Evolutionary conservation across 202 grass and related monocot species (phyloP).

Genomic region (Elaeis oleifera): DNA sequence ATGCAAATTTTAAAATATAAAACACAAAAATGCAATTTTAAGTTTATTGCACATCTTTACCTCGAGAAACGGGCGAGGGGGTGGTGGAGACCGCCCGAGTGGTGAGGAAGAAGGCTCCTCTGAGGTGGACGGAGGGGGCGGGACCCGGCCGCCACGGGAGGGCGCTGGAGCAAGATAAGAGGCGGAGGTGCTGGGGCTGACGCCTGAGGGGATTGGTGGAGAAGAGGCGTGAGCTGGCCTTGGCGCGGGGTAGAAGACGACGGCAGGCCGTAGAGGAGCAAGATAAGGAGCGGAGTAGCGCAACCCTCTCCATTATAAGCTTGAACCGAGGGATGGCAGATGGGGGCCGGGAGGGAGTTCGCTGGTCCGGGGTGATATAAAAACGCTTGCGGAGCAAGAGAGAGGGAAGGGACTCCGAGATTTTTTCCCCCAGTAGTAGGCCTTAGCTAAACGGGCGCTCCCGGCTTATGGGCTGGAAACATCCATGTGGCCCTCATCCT

Average conservation of each 20-base stretch:
- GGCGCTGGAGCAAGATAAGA: constrained; percentile 34
- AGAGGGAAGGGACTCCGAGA: too few relatives aligned
- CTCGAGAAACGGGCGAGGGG: constrained; percentile 50
- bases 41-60: constrained; percentile 26
- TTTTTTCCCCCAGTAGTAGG: too few relatives aligned
- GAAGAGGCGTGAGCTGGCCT: constrained; percentile 33
- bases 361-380: too few relatives aligned
- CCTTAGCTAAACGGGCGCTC: too few relatives aligned
- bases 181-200: constrained; percentile 31
- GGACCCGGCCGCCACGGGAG: constrained; percentile 26
- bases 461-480: too few relatives aligned
- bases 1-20: not conserved
- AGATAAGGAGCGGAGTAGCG: constrained; percentile 72
- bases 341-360: too few relatives aligned
- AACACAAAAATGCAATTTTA: not conserved
- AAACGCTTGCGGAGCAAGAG: too few relatives aligned
- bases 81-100: constrained; percentile 71
- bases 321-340: too few relatives aligned
- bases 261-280: constrained; percentile 38
- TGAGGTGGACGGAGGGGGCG: constrained; percentile 24
- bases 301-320: constrained; percentile 66
- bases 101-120: constrained; percentile 32
- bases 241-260: constrained; percentile 46
- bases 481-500: too few relatives aligned
- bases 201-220: constrained; percentile 9